Conservation (phyloP, 371 early-diverging fungal species). For the Mortierella sp. region DNA sequence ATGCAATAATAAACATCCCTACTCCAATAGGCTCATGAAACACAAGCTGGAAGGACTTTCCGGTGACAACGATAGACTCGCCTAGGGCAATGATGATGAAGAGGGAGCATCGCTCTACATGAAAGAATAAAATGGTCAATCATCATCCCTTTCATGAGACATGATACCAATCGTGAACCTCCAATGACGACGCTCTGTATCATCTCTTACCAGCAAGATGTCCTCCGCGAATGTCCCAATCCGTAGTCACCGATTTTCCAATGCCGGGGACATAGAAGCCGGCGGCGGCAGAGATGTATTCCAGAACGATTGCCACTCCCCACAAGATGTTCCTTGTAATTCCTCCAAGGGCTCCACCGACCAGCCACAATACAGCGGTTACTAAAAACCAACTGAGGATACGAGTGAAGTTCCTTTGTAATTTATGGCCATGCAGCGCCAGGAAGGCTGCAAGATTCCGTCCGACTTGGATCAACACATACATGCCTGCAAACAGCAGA, state of each 20-base stretch:
- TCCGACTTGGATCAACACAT: constrained; percentile 39
- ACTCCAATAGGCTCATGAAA: constrained; percentile 24
- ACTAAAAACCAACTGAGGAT: constrained; percentile 20
- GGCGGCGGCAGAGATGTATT: constrained; percentile 19
- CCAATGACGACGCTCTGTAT: background rate
- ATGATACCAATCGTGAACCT: no score
- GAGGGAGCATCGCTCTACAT: constrained; percentile 40
- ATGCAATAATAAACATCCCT: constrained; percentile 37
- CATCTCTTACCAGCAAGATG: constrained; percentile 38
- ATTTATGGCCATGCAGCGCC: constrained; percentile 27
- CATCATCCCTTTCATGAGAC: no score
- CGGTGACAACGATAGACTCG: constrained; percentile 46
- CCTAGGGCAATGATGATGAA: constrained; percentile 50
- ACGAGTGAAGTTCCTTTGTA: constrained; percentile 33
- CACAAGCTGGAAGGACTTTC: constrained; percentile 22
- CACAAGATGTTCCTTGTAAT: constrained; percentile 34
- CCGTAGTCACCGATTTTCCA: constrained; percentile 21
- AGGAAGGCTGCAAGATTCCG: constrained; percentile 14
- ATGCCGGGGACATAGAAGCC: constrained; percentile 38
- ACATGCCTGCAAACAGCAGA: constrained; percentile 34
- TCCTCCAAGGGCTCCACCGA: constrained; percentile 46
- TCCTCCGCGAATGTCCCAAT: constrained; percentile 46
- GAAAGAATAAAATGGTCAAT: background rate
- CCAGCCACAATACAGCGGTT: constrained; percentile 30
- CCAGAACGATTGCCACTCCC: constrained; percentile 37